Conservation (phyloP, 805 yeast genomes). For the Candida vaughaniae region DNA sequence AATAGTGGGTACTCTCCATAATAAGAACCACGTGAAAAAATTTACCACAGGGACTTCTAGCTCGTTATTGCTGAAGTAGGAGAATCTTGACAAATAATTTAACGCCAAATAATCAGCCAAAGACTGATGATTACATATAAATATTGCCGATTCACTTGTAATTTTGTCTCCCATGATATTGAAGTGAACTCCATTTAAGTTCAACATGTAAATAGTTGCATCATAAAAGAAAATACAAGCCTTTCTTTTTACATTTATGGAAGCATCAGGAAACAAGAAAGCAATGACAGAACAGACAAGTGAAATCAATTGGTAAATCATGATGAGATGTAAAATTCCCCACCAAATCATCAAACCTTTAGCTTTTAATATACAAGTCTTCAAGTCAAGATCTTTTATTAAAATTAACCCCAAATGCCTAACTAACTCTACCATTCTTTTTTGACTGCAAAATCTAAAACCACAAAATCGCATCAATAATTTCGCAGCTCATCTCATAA, state of each 20-base stretch:
- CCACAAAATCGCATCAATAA: neutral
- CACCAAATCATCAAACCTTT: constrained; percentile 19
- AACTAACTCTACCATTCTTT: constrained; percentile 25
- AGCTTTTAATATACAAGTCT: constrained; percentile 6
- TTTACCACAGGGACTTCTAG: constrained; percentile 41
- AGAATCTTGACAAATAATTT: constrained; percentile 35
- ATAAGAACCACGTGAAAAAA: constrained; percentile 68
- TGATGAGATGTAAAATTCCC: constrained; percentile 16
- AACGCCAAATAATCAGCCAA: constrained; percentile 63
- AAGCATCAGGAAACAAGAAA: constrained; percentile 20
- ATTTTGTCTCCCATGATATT: constrained; percentile 43
- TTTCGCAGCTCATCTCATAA: constrained; percentile 11
- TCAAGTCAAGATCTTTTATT: constrained; percentile 14
- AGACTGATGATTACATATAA: constrained; percentile 65
- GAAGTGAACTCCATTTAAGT: constrained; percentile 36
- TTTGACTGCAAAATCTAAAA: constrained; percentile 6
- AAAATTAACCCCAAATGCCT: constrained; percentile 31
- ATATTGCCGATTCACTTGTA: constrained; percentile 33
- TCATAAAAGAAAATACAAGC: constrained; percentile 28
- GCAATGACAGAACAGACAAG: constrained; percentile 12
- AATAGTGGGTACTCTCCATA: constrained; percentile 62
- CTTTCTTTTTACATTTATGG: constrained; percentile 17
- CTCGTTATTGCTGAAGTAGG: constrained; percentile 17
- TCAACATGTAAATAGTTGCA: constrained; percentile 27
- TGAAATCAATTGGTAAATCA: constrained; percentile 22